These are phyloP conservation scores for Gossypium mustelinum DNA, from an alignment of 345 rosid species.

Conservation along the genomic window DNA sequence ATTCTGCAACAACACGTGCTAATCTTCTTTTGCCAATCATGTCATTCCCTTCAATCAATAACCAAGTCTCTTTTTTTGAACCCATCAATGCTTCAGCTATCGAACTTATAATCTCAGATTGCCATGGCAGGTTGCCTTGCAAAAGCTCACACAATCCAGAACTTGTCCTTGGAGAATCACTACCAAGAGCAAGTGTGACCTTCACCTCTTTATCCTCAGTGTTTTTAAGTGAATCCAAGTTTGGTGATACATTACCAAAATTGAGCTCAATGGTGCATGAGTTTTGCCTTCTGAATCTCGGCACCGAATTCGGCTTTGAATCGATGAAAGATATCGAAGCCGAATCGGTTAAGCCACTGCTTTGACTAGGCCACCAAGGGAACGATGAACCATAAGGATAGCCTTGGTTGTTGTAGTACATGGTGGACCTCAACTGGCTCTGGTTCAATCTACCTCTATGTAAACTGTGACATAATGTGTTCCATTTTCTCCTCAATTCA, in stretches of 20 bases:
- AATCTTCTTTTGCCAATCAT: constrained; percentile 64
- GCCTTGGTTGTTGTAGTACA: constrained; percentile 24
- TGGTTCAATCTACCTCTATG: constrained; percentile 37
- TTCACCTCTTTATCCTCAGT: constrained; percentile 56
- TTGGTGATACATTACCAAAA: constrained; percentile 35
- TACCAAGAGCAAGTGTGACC: constrained; percentile 76
- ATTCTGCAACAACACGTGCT: constrained; percentile 56
- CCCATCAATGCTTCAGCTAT: constrained; percentile 43
- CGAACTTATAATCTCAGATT: constrained; percentile 47
- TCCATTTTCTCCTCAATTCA: constrained; percentile 69
- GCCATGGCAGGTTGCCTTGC: constrained; percentile 73
- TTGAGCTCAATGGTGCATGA: constrained; percentile 68
- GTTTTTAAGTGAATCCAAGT: constrained; percentile 60
- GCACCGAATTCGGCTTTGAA: constrained; percentile 47
- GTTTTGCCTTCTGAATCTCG: constrained; percentile 64
- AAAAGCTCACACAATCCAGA: constrained; percentile 33
- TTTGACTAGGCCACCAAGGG: constrained; percentile 49
- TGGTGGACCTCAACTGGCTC: constrained; percentile 11
- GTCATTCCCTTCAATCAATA: constrained; percentile 70
- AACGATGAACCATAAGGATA: constrained; percentile 33
- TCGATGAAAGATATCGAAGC: constrained; percentile 41
- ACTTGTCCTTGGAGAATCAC: constrained; percentile 29
- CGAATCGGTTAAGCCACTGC: constrained; percentile 42
- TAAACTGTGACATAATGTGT: constrained; percentile 54
- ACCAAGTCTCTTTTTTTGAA: constrained; percentile 43